Evolutionary conservation across 148 eudicot genomes (phyloP).

Genomic region (Bassia scoparia): DNA sequence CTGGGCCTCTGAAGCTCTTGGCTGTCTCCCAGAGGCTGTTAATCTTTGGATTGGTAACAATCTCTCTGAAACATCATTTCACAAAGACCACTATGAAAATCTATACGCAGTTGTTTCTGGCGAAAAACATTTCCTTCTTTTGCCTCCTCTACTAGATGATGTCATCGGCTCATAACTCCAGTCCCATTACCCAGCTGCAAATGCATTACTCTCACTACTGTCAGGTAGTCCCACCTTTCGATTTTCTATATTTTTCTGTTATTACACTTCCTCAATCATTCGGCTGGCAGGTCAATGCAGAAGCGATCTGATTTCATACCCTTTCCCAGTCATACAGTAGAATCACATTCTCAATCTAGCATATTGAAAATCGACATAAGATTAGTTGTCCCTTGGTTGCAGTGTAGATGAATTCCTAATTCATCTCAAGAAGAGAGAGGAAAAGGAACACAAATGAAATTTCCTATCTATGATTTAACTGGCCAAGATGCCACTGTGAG

Average conservation of each 20-base stretch:
- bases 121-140: constrained; percentile 84
- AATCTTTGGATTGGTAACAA: constrained; percentile 86
- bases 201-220: constrained; percentile 60
- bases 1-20: constrained; percentile 88
- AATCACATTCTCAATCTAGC: no score
- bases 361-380: no score
- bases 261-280: not conserved
- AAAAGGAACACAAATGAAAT: constrained; percentile 49
- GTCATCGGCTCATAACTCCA: constrained; percentile 86
- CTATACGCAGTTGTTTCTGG: constrained; percentile 80
- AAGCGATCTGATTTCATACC: no score
- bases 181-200: constrained; percentile 72
- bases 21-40: constrained; percentile 85
- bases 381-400: constrained; percentile 89
- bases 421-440: constrained; percentile 50
- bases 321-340: no score
- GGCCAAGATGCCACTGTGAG: constrained; percentile 94
- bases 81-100: constrained; percentile 97
- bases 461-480: constrained; percentile 76
- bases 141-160: constrained; percentile 95
- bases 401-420: constrained; percentile 83
- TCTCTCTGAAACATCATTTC: constrained; percentile 73
- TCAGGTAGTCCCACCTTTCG: constrained; percentile 43
- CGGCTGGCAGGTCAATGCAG: no score
- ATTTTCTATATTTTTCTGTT: not conserved